phyloP scores from a whole-genome alignment of 441 rosid genomes.

The Euphorbia celastroides region DNA sequence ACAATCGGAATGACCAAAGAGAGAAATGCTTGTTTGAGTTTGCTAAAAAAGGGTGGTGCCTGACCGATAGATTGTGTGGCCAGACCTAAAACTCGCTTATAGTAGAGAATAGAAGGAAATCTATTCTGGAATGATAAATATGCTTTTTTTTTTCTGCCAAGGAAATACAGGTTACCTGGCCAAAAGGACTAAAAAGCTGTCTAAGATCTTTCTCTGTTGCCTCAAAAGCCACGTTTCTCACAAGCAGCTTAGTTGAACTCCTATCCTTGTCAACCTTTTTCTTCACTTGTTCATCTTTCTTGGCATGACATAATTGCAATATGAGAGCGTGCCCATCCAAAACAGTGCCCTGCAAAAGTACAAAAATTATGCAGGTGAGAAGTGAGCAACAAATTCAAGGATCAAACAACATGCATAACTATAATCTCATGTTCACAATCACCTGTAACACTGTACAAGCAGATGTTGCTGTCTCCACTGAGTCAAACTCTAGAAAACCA shows the following conservation, averaged over 20 bases:
- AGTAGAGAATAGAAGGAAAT: not conserved
- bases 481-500: constrained; percentile 88
- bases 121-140: not conserved
- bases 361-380: not conserved
- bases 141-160: not conserved
- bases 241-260: constrained; percentile 67
- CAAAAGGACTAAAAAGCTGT: constrained; percentile 87
- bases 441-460: constrained; percentile 75
- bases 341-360: constrained; percentile 56
- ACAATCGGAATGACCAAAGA: not conserved
- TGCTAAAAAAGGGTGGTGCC: too few relatives aligned
- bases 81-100: not conserved
- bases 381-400: constrained; percentile 8
- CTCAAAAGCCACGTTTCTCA: constrained; percentile 88
- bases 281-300: constrained; percentile 46
- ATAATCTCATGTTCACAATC: constrained; percentile 12
- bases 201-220: constrained; percentile 84
- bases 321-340: constrained; percentile 87
- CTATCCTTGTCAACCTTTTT: constrained; percentile 55
- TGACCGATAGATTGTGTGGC: too few relatives aligned
- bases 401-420: not conserved
- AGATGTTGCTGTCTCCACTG: constrained; percentile 66
- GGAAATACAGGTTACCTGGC: constrained; percentile 47
- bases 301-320: constrained; percentile 70
- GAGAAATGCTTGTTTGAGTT: not conserved